These are phyloP conservation scores for Meyerozyma smithsonii DNA, from an alignment of 1,139 yeast genomes.

Conservation along the genomic window DNA sequence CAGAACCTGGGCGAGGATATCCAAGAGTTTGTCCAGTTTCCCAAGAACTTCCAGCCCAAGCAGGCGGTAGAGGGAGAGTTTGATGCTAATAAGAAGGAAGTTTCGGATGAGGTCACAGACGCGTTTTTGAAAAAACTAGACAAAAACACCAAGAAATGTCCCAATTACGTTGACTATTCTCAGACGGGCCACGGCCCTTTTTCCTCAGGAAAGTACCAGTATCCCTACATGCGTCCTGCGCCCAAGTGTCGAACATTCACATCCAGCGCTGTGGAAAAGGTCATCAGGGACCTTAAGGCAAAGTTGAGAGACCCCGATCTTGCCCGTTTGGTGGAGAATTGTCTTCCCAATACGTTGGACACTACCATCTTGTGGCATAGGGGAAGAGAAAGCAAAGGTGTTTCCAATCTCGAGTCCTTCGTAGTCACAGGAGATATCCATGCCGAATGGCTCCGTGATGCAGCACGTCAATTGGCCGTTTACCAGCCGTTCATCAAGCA, in stretches of 20 bases:
- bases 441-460: constrained; percentile 87
- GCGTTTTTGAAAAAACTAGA: constrained; percentile 18
- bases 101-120: constrained; percentile 10
- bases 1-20: background rate
- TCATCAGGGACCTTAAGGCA: constrained; percentile 48
- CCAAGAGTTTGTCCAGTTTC: background rate
- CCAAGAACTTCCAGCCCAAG: background rate
- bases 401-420: constrained; percentile 36
- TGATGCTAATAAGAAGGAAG: background rate
- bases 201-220: constrained; percentile 41
- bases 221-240: constrained; percentile 77
- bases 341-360: constrained; percentile 84
- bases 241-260: constrained; percentile 67
- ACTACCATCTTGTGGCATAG: constrained; percentile 78
- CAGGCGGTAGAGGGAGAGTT: background rate
- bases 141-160: constrained; percentile 24
- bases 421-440: constrained; percentile 88
- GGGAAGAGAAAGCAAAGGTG: constrained; percentile 11
- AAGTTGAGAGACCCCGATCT: constrained; percentile 59
- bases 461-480: constrained; percentile 77
- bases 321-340: constrained; percentile 71
- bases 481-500: constrained; percentile 57
- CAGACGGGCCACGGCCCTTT: constrained; percentile 44
- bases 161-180: constrained; percentile 40
- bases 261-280: constrained; percentile 58